Conservation (phyloP, 2,329 filamentous ascomycete genomes). For the Phyllosticta ampelicida region DNA sequence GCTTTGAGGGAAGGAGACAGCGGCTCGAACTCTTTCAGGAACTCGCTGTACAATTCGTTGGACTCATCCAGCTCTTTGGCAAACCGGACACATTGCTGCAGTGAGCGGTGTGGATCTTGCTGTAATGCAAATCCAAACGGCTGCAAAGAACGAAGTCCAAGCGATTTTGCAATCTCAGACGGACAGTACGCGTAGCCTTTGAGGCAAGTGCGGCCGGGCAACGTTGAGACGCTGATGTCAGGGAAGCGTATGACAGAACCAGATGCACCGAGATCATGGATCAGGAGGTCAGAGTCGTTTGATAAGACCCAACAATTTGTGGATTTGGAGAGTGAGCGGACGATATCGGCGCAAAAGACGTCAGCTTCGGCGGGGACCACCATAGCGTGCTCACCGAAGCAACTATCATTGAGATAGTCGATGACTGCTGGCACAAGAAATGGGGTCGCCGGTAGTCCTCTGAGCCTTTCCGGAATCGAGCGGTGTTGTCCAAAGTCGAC, state of each 20-base stretch:
- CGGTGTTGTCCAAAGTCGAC: constrained; percentile 9
- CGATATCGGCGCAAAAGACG: constrained; percentile 58
- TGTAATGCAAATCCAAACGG: constrained; percentile 32
- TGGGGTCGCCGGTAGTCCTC: constrained; percentile 41
- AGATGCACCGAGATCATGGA: constrained; percentile 54
- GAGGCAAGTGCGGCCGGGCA: constrained; percentile 21
- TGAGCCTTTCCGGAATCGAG: constrained; percentile 16
- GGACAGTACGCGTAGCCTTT: constrained; percentile 29
- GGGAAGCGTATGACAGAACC: constrained; percentile 59
- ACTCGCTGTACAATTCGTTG: constrained; percentile 18
- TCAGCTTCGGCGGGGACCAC: constrained; percentile 82
- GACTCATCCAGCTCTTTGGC: constrained; percentile 17
- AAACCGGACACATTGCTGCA: constrained; percentile 19
- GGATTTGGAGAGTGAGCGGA: constrained; percentile 48
- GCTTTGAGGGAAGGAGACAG: constrained; percentile 18
- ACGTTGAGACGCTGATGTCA: constrained; percentile 49
- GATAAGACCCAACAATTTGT: constrained; percentile 45
- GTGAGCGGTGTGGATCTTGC: constrained; percentile 20
- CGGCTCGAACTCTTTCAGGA: constrained; percentile 20
- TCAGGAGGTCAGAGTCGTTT: constrained; percentile 76
- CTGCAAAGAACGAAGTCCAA: constrained; percentile 33
- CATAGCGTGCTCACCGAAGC: constrained; percentile 33
- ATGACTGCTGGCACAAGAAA: constrained; percentile 72
- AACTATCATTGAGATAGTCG: constrained; percentile 49
- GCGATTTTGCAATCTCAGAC: constrained; percentile 31